These are phyloP conservation scores for Scalesia atractyloides DNA, from an alignment of 129 eudicot species.

Conservation along the genomic window DNA sequence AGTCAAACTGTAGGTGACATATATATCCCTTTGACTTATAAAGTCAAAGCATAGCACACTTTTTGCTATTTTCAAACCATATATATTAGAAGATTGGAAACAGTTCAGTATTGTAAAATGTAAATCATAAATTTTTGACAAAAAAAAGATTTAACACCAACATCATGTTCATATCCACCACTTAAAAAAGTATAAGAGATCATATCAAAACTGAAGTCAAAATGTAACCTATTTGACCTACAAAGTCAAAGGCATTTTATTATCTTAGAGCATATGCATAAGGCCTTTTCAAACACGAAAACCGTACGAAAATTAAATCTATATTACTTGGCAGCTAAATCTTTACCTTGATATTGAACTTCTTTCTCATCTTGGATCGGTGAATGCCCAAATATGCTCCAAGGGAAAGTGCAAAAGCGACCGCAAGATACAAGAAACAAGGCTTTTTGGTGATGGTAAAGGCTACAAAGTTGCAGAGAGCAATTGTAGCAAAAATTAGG, in stretches of 20 bases:
- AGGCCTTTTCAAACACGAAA: slow-evolving; percentile 2
- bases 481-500: slow-evolving; percentile 49
- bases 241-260: slow-evolving; percentile 2
- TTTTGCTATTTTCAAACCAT: too few species aligned
- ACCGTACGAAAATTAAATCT: not conserved
- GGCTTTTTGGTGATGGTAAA: slow-evolving; percentile 56
- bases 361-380: slow-evolving; percentile 74
- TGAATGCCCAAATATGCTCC: slow-evolving; percentile 68
- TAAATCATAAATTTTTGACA: not conserved
- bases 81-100: too few species aligned
- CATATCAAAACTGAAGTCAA: not conserved
- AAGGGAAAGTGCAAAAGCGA: slow-evolving; percentile 53
- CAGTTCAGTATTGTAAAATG: too few species aligned
- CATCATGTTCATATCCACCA: not conserved
- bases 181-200: not conserved
- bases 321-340: not conserved
- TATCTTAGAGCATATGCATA: not conserved
- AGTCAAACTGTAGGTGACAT: too few species aligned
- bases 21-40: too few species aligned
- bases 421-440: slow-evolving; percentile 65
- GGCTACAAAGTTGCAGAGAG: slow-evolving; percentile 49
- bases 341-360: slow-evolving; percentile 81
- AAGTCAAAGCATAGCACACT: too few species aligned
- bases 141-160: not conserved
- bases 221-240: slow-evolving; percentile 16